Percentiles rank a stretch among this genome's conserved stretches.
Evolutionary conservation across 1,284 basidiomycete species (phyloP).

Genomic region (Cutaneotrichosporon dermatis): DNA sequence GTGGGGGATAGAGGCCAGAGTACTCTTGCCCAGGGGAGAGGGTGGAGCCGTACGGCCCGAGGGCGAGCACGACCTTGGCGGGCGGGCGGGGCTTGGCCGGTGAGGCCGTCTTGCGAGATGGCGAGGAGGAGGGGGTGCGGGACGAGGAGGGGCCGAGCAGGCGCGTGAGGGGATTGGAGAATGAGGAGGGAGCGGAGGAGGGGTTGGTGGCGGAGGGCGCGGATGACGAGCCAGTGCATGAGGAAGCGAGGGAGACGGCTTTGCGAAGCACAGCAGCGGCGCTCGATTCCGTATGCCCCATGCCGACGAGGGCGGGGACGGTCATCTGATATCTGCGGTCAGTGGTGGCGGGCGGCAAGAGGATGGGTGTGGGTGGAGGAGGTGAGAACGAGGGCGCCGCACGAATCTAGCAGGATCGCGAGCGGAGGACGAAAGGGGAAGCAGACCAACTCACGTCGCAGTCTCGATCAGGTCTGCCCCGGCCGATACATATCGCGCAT

Average conservation of each 20-base stretch:
- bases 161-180: no score
- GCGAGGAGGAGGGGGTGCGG: background rate
- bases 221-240: conserved; percentile 44
- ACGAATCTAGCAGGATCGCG: no score
- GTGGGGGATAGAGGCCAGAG: conserved; percentile 67
- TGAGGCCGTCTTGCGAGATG: no score
- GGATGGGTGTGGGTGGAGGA: no score
- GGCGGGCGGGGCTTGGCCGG: no score
- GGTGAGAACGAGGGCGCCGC: no score
- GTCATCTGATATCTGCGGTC: conserved; percentile 22
- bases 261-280: conserved; percentile 56
- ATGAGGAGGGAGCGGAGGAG: no score
- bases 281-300: conserved; percentile 51
- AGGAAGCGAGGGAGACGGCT: conserved; percentile 56
- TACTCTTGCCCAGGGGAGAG: conserved; percentile 67
- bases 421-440: no score
- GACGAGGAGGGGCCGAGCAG: no score
- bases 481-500: conserved; percentile 62
- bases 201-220: background rate
- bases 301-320: background rate
- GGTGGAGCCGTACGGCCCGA: conserved; percentile 70
- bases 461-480: conserved; percentile 75
- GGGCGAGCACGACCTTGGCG: conserved; percentile 57
- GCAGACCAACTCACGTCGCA: conserved; percentile 36
- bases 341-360: background rate